Conservation (phyloP, 106 monocot genomes). For the Chionographis japonica region DNA sequence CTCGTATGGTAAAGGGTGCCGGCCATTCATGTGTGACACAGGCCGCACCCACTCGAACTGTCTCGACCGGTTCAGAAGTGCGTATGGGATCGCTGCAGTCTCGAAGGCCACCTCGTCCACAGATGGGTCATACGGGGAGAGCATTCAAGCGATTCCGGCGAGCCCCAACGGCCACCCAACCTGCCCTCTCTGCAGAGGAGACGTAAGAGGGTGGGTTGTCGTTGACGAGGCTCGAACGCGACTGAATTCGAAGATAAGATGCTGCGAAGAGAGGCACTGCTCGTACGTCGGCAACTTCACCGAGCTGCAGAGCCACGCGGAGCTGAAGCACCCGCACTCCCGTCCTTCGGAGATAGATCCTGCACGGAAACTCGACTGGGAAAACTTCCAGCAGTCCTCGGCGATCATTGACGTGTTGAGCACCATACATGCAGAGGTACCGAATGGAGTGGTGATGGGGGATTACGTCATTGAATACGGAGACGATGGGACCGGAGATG, state of each 20-base stretch:
- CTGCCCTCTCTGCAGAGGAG: slow-evolving; percentile 67
- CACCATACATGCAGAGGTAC: slow-evolving; percentile 71
- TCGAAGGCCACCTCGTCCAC: slow-evolving; percentile 17
- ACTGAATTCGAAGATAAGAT: slow-evolving; percentile 44
- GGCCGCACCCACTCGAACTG: slow-evolving; percentile 66
- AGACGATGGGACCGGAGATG: slow-evolving; percentile 41
- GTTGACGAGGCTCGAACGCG: slow-evolving; percentile 44
- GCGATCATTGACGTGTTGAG: slow-evolving; percentile 69
- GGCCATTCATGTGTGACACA: slow-evolving; percentile 73
- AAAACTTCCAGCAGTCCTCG: slow-evolving; percentile 66
- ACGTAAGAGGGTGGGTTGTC: slow-evolving; percentile 57
- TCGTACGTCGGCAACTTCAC: slow-evolving; percentile 50
- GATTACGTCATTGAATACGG: slow-evolving; percentile 86
- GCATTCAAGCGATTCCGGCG: slow-evolving; percentile 25
- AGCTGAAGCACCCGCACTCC: slow-evolving; percentile 56
- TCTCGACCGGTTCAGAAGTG: slow-evolving; percentile 55
- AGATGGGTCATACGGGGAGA: slow-evolving; percentile 14
- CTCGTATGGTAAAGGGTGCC: slow-evolving; percentile 56
- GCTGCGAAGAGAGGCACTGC: slow-evolving; percentile 57
- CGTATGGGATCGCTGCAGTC: slow-evolving; percentile 32
- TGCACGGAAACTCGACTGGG: slow-evolving; percentile 54
- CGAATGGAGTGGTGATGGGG: slow-evolving; percentile 64
- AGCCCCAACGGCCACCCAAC: slow-evolving; percentile 23
- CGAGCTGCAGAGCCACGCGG: slow-evolving; percentile 54
- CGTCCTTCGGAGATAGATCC: slow-evolving; percentile 66